Percentiles rank a stretch among this genome's conserved stretches.
These are phyloP conservation scores for Spinacia oleracea DNA, from an alignment of 179 eudicot genomes.

Conservation along the genomic window DNA sequence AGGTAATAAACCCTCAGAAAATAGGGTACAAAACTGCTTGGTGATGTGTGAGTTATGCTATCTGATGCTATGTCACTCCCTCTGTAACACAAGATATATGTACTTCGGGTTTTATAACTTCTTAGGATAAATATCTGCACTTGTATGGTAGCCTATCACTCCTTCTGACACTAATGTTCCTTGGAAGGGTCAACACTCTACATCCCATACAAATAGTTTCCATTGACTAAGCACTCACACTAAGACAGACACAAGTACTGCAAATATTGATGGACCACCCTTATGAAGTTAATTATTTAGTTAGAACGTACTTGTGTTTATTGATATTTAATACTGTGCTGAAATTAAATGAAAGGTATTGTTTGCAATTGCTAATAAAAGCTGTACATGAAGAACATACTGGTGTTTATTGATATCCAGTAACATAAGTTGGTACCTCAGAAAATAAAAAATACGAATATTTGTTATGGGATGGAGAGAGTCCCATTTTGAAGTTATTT, in stretches of 20 bases:
- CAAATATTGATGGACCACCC: background rate
- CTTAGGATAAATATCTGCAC: background rate
- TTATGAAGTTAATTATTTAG: background rate
- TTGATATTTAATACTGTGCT: background rate
- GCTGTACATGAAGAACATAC: background rate
- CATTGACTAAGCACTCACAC: background rate
- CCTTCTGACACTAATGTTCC: background rate
- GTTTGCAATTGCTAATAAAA: background rate
- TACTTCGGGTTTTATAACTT: background rate
- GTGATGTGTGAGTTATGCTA: background rate
- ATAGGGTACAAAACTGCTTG: conserved; percentile 2
- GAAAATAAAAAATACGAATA: background rate
- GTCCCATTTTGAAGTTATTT: background rate
- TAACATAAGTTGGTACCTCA: background rate
- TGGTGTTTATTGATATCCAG: too few relatives aligned
- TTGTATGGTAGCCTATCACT: background rate
- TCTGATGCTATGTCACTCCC: background rate
- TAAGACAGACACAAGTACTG: background rate
- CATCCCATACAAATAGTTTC: background rate
- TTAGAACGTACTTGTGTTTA: too few relatives aligned
- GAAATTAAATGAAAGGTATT: background rate
- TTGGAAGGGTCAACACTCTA: background rate
- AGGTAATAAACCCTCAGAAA: conserved; percentile 44
- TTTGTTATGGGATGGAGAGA: background rate
- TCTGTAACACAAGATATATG: conserved; percentile 1